Evolutionary conservation across 371 early-diverging fungal species (phyloP).

Genomic region (Rhizopus sp.): DNA sequence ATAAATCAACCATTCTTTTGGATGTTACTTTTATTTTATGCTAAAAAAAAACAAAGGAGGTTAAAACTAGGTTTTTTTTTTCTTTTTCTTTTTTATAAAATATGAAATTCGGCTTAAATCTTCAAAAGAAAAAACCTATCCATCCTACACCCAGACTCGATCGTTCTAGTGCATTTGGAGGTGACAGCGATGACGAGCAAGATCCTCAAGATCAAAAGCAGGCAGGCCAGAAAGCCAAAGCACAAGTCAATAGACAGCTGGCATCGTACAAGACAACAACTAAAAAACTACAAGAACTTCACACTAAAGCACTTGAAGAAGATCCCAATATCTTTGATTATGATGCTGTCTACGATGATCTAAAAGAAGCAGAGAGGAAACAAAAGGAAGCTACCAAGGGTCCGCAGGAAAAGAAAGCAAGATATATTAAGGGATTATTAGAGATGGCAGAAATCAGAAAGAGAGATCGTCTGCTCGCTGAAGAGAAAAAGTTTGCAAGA

Average conservation of each 20-base stretch:
- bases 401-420: constrained; percentile 53
- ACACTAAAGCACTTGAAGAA: constrained; percentile 70
- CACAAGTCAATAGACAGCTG: constrained; percentile 39
- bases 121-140: constrained; percentile 33
- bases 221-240: constrained; percentile 22
- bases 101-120: constrained; percentile 49
- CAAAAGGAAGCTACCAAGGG: constrained; percentile 49
- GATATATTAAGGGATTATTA: constrained; percentile 78
- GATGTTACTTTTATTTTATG: too few species aligned
- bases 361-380: constrained; percentile 68
- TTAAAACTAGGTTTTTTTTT: neutral
- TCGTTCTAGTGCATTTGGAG: constrained; percentile 25
- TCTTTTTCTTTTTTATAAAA: neutral
- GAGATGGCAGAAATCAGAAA: constrained; percentile 82
- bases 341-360: constrained; percentile 87
- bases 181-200: constrained; percentile 28
- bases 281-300: constrained; percentile 51
- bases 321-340: constrained; percentile 90
- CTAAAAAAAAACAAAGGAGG: too few species aligned
- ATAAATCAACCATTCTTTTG: neutral
- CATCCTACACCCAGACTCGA: constrained; percentile 9
- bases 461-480: constrained; percentile 78
- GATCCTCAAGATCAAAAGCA: constrained; percentile 18
- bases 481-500: constrained; percentile 78
- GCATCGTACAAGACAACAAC: constrained; percentile 25